phyloP scores from a whole-genome alignment of 495 filamentous ascomycete species.

The Aspergillus biplanus region DNA sequence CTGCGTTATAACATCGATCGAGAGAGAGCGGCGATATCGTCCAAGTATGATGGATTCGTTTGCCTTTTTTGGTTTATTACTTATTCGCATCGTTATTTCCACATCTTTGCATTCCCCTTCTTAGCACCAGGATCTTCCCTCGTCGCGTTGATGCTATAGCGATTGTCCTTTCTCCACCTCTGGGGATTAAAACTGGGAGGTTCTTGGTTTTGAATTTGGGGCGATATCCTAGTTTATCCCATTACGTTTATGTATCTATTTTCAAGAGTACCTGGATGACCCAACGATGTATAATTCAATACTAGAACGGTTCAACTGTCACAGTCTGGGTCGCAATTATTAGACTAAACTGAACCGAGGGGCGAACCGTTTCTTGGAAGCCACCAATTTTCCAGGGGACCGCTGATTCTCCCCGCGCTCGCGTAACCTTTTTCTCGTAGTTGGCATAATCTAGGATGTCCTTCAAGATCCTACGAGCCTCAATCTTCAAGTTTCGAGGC shows the following conservation, averaged over 20 bases:
- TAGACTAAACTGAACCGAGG: no score
- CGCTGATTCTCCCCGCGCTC: no score
- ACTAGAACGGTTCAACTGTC: neutral
- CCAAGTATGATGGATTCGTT: constrained; percentile 23
- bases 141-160: neutral
- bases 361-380: no score
- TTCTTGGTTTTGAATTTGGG: constrained; percentile 1
- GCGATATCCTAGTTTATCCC: neutral
- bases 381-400: no score
- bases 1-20: constrained; percentile 5
- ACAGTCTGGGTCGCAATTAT: neutral
- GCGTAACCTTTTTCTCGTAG: no score
- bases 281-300: neutral
- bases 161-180: neutral
- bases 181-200: neutral
- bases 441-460: no score
- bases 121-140: neutral
- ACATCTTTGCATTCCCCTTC: neutral
- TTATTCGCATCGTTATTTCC: constrained; percentile 13
- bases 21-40: constrained; percentile 6
- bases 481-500: no score
- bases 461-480: no score
- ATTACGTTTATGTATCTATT: neutral
- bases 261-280: neutral
- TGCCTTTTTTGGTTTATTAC: constrained; percentile 15